Evolutionary conservation across 2,329 filamentous ascomycete species (phyloP).

Genomic region (Chrysosporium keratinophilum): DNA sequence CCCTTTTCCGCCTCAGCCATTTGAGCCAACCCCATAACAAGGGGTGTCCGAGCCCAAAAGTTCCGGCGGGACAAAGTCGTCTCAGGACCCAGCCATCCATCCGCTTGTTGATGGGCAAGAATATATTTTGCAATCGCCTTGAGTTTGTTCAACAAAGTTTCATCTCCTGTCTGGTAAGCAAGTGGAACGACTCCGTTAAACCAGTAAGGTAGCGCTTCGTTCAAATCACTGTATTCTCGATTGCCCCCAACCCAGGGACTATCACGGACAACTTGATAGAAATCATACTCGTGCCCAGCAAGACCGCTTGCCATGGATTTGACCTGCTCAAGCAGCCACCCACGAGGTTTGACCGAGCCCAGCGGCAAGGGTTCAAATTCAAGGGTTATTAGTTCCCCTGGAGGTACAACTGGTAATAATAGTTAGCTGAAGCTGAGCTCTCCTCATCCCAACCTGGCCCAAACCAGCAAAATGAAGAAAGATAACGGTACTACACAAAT

Average conservation of each 20-base stretch:
- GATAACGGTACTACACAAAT: not conserved
- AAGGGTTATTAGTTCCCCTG: constrained; percentile 5
- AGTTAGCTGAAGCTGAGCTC: not conserved
- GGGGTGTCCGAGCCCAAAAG: constrained; percentile 45
- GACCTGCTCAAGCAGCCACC: constrained; percentile 46
- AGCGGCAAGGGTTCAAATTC: constrained; percentile 31
- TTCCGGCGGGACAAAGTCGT: constrained; percentile 34
- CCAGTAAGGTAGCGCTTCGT: constrained; percentile 51
- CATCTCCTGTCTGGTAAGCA: constrained; percentile 43
- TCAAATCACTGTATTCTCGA: constrained; percentile 43
- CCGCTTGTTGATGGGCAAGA: constrained; percentile 40
- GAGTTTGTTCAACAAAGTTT: constrained; percentile 42
- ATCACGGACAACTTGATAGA: constrained; percentile 46
- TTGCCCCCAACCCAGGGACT: constrained; percentile 44
- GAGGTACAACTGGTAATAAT: not conserved
- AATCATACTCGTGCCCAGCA: constrained; percentile 45
- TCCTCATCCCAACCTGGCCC: not conserved
- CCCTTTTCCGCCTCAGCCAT: constrained; percentile 40
- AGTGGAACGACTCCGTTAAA: constrained; percentile 50
- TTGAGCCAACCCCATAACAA: constrained; percentile 42
- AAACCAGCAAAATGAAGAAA: not conserved
- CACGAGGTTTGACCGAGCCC: constrained; percentile 41
- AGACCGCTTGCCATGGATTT: constrained; percentile 42
- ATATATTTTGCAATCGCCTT: constrained; percentile 38
- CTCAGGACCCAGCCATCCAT: constrained; percentile 52